phyloP scores from a whole-genome alignment of 495 filamentous ascomycete species.

The Sabuloglossum arenarium region DNA sequence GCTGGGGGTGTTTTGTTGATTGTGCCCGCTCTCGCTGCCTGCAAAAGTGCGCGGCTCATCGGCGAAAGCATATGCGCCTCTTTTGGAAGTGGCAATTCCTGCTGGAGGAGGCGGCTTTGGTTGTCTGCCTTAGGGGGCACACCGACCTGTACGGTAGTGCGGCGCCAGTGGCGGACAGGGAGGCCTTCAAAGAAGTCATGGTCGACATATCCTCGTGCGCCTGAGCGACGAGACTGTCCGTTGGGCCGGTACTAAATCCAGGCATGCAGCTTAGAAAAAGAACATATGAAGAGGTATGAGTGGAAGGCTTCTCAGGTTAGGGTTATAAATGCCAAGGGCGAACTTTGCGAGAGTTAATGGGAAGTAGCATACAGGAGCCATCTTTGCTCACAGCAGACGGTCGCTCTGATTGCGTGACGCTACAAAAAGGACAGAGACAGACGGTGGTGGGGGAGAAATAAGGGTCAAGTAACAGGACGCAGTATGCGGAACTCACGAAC shows the following conservation, averaged over 20 bases:
- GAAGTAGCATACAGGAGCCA: not conserved
- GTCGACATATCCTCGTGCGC: slow-evolving; percentile 53
- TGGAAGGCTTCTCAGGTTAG: too few species aligned
- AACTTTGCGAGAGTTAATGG: not conserved
- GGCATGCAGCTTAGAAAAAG: not conserved
- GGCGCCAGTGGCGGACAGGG: slow-evolving; percentile 80
- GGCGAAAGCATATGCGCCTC: slow-evolving; percentile 63
- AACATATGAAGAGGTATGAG: not conserved
- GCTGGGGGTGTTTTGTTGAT: not conserved
- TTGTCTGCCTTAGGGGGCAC: slow-evolving; percentile 32
- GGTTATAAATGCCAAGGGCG: too few species aligned
- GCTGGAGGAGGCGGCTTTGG: slow-evolving; percentile 37
- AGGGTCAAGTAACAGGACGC: not conserved
- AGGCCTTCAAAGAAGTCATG: slow-evolving; percentile 93
- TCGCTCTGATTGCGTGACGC: not conserved
- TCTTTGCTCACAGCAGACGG: not conserved
- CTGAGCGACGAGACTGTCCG: slow-evolving; percentile 40
- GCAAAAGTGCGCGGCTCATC: slow-evolving; percentile 29
- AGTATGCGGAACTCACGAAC: slow-evolving; percentile 1
- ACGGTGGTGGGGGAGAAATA: not conserved
- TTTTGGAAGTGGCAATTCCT: slow-evolving; percentile 58
- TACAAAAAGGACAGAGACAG: not conserved
- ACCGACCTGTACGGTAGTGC: slow-evolving; percentile 45
- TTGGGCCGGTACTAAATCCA: slow-evolving; percentile 20
- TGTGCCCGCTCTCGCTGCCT: slow-evolving; percentile 16